Percentiles rank a stretch among this genome's conserved stretches.
phyloP scores from a whole-genome alignment of 805 yeast species.

The Saccharomycopsis sp. region DNA sequence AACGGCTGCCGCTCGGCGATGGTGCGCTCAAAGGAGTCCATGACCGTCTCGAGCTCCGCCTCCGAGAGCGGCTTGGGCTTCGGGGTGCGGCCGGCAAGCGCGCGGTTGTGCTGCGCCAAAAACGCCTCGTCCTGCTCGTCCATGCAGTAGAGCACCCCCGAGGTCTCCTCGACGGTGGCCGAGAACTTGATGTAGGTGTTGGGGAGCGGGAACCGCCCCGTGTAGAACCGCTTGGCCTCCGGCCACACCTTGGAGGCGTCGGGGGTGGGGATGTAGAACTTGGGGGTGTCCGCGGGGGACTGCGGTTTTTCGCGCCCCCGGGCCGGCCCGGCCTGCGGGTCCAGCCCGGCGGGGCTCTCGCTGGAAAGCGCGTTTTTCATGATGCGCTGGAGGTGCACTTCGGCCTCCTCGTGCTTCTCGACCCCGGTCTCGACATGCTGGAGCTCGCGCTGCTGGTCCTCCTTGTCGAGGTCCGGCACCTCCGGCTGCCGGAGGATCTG shows the following conservation, averaged over 20 bases:
- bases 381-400: constrained; percentile 89
- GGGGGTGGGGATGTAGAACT: constrained; percentile 87
- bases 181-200: constrained; percentile 78
- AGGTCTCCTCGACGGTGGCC: constrained; percentile 93
- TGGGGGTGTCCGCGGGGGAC: constrained; percentile 19
- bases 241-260: constrained; percentile 83
- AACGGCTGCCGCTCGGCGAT: constrained; percentile 84
- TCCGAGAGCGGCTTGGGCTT: constrained; percentile 46
- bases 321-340: neutral
- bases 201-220: constrained; percentile 62
- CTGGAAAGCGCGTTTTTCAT: constrained; percentile 65
- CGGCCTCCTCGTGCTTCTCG: constrained; percentile 95
- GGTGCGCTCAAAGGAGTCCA: constrained; percentile 65
- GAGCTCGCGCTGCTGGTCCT: constrained; percentile 71
- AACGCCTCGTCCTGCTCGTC: constrained; percentile 83
- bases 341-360: too few relatives aligned
- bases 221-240: constrained; percentile 68
- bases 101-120: constrained; percentile 38
- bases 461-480: constrained; percentile 71
- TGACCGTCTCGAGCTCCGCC: constrained; percentile 77
- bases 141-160: constrained; percentile 80
- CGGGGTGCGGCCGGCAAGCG: constrained; percentile 23
- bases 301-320: neutral
- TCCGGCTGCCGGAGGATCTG: constrained; percentile 73
- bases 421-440: constrained; percentile 96